Base-by-base conservation (phyloP, 1,139 yeast species). In the Blastobotrys capitulatus region DNA sequence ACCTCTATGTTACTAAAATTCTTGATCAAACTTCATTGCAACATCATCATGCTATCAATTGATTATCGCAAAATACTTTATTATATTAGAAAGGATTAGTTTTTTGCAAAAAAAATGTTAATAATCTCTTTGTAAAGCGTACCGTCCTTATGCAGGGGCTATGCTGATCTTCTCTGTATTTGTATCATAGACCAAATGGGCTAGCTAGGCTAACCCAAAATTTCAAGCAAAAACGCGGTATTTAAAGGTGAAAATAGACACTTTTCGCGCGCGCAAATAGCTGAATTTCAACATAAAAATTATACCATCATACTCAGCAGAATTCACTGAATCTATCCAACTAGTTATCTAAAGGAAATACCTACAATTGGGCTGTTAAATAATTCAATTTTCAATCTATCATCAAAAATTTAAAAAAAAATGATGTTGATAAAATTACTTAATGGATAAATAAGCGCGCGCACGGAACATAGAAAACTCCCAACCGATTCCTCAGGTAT, bases 111-210 rank as follows among this genome's bases (percentile, higher is more conserved):
- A 84, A 84, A 84, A 83, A 81, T 76, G 74, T 76, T 73, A 78
- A 82, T 84, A 29, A 86, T 85, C 94, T 86, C 94, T 85, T 85
- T 85, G 74, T 89, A 84, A 79, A 83, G 94, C 92, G 92, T 85
- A 94, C 85, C 94, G 85, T 85, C 95, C 89, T 86, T 86, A 86
- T 86, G 94, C 95, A 86, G 89, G 94, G 94, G 89, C 94, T 89
- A 86, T 86, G 95, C 95, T 86, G 83, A 86, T 86, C 94, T 85
- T 86, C 95, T 86, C 48, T 86, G 95, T 86, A 86, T 85, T 46
- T 32, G 44, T 45, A 31, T 45, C 48, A 38, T 36, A 36, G 47
- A 44, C 47, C 47, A 44, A 44, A 44, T 44, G 47, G 47, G 32
- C 10, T 29, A 29, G 6, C 3, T 6, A 29, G 9, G 2, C 6